These are phyloP conservation scores for Blastomyces parvus DNA, from an alignment of 2,329 filamentous ascomycete genomes.

Conservation along the genomic window DNA sequence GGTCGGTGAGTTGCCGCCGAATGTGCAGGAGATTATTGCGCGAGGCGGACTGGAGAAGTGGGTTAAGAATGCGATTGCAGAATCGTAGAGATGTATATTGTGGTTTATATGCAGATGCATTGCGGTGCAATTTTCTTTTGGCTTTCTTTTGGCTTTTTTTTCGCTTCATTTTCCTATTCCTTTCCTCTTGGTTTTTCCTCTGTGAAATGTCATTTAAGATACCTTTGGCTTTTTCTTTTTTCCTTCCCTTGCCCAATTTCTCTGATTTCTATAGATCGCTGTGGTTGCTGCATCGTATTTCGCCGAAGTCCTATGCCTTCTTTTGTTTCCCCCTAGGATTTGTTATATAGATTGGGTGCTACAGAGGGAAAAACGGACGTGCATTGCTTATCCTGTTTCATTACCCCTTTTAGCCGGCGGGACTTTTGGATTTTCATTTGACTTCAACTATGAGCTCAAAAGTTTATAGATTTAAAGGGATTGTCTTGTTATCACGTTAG, in stretches of 20 bases:
- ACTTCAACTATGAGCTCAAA: background rate
- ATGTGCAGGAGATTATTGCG: constrained; percentile 78
- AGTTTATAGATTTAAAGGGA: background rate
- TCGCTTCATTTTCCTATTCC: background rate
- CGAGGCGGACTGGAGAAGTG: constrained; percentile 69
- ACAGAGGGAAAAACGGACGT: background rate
- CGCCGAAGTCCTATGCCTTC: background rate
- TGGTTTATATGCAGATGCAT: background rate
- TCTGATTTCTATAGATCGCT: background rate
- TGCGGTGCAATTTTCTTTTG: background rate
- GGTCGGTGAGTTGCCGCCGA: constrained; percentile 73
- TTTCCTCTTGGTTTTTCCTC: background rate
- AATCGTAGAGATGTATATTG: background rate
- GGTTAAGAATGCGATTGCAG: constrained; percentile 60
- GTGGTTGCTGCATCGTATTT: background rate
- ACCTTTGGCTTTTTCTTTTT: background rate
- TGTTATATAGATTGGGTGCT: background rate
- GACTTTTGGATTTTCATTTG: background rate
- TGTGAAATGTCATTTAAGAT: background rate
- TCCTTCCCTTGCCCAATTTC: background rate
- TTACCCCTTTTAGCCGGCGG: background rate
- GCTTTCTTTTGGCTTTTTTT: background rate
- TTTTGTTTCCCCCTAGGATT: background rate
- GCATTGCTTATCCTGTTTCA: background rate
- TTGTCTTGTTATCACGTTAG: background rate